Percentiles rank a stretch among this genome's conserved stretches.
phyloP scores from a whole-genome alignment of 805 yeast species.

The Lachancea meyersii region DNA sequence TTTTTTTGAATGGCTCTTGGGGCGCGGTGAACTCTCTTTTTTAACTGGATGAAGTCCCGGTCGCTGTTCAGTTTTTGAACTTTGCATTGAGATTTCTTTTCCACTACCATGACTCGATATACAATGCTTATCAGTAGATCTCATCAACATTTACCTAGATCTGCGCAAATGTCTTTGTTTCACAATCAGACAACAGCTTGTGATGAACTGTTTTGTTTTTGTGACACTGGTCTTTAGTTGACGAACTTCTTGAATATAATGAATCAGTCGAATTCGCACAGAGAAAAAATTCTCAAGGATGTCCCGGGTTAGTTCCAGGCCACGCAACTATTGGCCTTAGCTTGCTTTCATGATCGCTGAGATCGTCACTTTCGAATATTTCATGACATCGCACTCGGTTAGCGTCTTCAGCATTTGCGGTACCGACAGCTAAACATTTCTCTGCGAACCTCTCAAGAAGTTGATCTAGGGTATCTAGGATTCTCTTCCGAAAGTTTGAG shows the following conservation, averaged over 20 bases:
- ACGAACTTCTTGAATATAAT: not conserved
- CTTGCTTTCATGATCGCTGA: constrained; percentile 18
- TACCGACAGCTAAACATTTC: constrained; percentile 10
- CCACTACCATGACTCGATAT: not conserved
- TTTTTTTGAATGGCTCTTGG: constrained; percentile 5
- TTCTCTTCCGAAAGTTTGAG: constrained; percentile 41
- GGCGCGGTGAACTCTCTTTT: constrained; percentile 5
- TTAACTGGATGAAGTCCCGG: constrained; percentile 3
- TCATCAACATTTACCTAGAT: too few species aligned
- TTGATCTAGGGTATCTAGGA: constrained; percentile 31
- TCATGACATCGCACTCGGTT: constrained; percentile 20
- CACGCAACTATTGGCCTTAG: constrained; percentile 42
- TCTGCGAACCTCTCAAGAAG: constrained; percentile 14
- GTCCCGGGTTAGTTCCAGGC: constrained; percentile 68
- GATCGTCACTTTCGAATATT: constrained; percentile 10
- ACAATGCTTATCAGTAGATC: not conserved
- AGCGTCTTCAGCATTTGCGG: constrained; percentile 12
- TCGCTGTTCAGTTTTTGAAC: not conserved
- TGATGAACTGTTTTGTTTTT: not conserved
- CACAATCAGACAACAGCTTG: not conserved
- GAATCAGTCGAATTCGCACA: too few species aligned
- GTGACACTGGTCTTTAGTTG: not conserved
- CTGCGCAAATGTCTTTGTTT: too few species aligned
- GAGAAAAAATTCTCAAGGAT: constrained; percentile 35
- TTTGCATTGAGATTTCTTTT: not conserved